Percentiles rank a stretch among this genome's conserved stretches.
Conservation (phyloP, 352 stramenopile species). For the Thalassiosira sp. region DNA sequence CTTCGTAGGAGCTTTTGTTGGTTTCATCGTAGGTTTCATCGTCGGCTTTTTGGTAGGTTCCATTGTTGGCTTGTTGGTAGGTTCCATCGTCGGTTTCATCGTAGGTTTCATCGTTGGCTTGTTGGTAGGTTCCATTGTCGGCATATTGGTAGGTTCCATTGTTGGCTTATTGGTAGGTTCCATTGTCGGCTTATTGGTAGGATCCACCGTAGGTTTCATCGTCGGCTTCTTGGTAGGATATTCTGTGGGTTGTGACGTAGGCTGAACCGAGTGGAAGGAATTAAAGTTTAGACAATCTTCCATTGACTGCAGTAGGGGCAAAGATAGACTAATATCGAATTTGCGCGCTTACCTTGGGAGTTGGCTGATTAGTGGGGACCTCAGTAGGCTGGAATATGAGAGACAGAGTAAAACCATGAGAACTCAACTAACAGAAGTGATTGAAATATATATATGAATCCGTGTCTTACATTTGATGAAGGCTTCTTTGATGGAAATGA, state of each 20-base stretch:
- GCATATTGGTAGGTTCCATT: background rate
- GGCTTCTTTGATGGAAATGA: background rate
- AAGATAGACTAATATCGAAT: too few relatives aligned
- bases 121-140: background rate
- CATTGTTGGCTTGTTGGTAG: constrained; percentile 25
- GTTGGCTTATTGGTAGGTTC: constrained; percentile 18
- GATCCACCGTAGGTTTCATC: background rate
- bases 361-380: too few relatives aligned
- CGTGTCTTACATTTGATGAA: background rate
- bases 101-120: constrained; percentile 17
- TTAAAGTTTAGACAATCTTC: too few relatives aligned
- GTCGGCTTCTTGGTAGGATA: constrained; percentile 16
- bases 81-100: background rate
- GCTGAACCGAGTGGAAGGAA: too few relatives aligned
- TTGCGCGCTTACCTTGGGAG: too few relatives aligned
- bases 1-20: constrained; percentile 39
- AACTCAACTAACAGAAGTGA: too few relatives aligned
- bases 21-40: constrained; percentile 27
- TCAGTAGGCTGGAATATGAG: too few relatives aligned
- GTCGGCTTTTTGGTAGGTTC: constrained; percentile 18
- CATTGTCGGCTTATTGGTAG: constrained; percentile 9
- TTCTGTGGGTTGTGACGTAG: constrained; percentile 4
- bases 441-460: too few relatives aligned
- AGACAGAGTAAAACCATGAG: too few relatives aligned
- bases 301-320: too few relatives aligned